Evolutionary conservation across 352 stramenopile genomes (phyloP), one percentile per base, ranked within the genome.

Genomic region (Phytopythium delawarense): DNA sequence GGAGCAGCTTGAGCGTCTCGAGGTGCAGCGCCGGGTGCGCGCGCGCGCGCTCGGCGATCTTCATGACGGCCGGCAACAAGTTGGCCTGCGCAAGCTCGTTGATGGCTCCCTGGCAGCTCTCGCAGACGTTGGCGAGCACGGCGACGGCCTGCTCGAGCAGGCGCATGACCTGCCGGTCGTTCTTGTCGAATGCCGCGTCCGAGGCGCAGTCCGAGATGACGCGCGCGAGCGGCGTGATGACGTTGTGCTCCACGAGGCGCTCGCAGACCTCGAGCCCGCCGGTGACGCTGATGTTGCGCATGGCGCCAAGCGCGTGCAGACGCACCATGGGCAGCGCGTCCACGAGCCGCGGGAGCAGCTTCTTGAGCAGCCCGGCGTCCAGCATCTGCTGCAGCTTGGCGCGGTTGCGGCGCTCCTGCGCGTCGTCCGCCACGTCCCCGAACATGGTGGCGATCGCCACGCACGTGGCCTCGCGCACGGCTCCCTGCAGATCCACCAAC

Each of bases 261-360:
- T 96, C 87, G 55, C 82, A 96, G 21, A 91, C 74, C 67, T 93
- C 85, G 42, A 91, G 70, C 40, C 87, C 87, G 51, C 87, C 87
- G 0, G 86, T 91, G n/a, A 94, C 82, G 62, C 84, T 94, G 55
- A 96, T 92, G 68, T 96, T 96, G 64, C 86, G 84, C 56, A 94
- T 71, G 16, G 87, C 87, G 23, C 87, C 87, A 9, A 96, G 66
- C 9, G 84, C 85, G 63, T 94, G 80, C 42, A 94, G 79, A 8
- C 87, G 82, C 63, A 96, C 86, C 80, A 94, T 92, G 30, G 83
- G 84, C 57, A 92, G 72, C 51, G 85, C 80, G 63, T 96, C 87
- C 50, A 91, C 84, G 45, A 94, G 73, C n/a, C 87, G 78, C 62
- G 85, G 87, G 48, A 96, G 81, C 49, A 96, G 81, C 65, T 94